Base-by-base conservation (phyloP, 2,329 filamentous ascomycete species). In the Diplocarpon mali region DNA sequence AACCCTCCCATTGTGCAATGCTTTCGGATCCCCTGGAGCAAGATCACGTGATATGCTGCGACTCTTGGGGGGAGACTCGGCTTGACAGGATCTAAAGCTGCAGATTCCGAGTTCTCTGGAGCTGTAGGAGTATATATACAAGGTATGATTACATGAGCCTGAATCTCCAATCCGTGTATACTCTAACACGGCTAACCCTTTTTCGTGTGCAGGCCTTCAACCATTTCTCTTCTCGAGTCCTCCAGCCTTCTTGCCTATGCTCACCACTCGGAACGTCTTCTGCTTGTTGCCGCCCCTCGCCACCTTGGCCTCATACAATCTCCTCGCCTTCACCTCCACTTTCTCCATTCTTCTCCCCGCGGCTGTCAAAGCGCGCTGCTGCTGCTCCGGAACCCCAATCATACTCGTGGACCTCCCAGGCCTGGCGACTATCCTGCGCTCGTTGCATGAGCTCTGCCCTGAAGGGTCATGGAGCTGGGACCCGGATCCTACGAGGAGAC, bases 201-300 rank as follows among this genome's bases (percentile, higher is more conserved):
- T n/a, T n/a, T n/a, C n/a, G n/a, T n/a, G n/a, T n/a, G n/a, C n/a
- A n/a, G n/a, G n/a, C n/a, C n/a, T n/a, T n/a, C 30, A 32, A 12
- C 30, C 30, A 10, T 32, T 32, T 27, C 52, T 44, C 43, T 56
- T 58, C 40, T 58, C 54, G 36, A 58, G 45, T 6, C 55, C 55
- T 13, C 55, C 55, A 9, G 44, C 40, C 39, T 58, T 58, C 44
- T 55, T 55, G 30, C 51, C 53, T 1, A 53, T 52, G 20, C 12
- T 31, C 32, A 36, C 10, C 11, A 54, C 55, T 42, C 50, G 53
- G 27, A 49, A 60, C 13, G 43, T 47, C 44, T 59, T 60, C 48
- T 60, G 57, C 45, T 46, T 51, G 44, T 59, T 59, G 11, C 48
- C 56, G 12, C 43, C 49, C 17, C 43, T 55, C 35, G 58, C 57